Evolutionary conservation across 495 filamentous ascomycete species (phyloP).

Genomic region (Aspergillus campestris): DNA sequence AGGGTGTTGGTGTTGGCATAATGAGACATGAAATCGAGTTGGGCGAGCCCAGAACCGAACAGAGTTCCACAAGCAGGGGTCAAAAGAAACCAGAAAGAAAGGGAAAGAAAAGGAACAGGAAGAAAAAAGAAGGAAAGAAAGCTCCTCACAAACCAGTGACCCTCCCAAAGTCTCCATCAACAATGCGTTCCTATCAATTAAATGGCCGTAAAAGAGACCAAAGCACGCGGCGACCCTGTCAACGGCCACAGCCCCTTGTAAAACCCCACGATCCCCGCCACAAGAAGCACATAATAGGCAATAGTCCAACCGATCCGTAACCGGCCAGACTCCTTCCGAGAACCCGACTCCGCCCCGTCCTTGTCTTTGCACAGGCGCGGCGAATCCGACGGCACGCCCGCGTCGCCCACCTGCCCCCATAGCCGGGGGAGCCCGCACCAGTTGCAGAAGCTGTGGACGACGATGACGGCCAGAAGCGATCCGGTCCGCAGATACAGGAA

Average conservation of each 20-base stretch:
- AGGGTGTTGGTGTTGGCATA: too few species aligned
- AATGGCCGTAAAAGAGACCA: slow-evolving; percentile 16
- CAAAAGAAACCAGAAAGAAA: too few species aligned
- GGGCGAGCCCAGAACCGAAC: too few species aligned
- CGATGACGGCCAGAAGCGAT: slow-evolving; percentile 60
- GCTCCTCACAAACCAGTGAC: too few species aligned
- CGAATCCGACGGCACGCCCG: slow-evolving; percentile 17
- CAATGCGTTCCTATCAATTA: neutral
- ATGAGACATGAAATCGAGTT: too few species aligned
- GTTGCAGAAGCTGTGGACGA: slow-evolving; percentile 87
- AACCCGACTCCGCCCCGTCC: slow-evolving; percentile 25
- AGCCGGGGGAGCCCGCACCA: slow-evolving; percentile 81
- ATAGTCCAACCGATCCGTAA: slow-evolving; percentile 57
- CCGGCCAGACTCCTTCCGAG: slow-evolving; percentile 10
- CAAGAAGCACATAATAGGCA: slow-evolving; percentile 66
- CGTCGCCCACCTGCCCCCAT: slow-evolving; percentile 63
- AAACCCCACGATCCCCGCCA: slow-evolving; percentile 63
- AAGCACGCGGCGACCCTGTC: slow-evolving; percentile 49
- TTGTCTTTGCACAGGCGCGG: slow-evolving; percentile 30
- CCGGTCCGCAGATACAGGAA: slow-evolving; percentile 88
- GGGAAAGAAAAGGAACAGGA: too few species aligned
- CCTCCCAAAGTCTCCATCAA: too few species aligned
- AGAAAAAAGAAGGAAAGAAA: too few species aligned
- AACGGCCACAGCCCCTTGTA: slow-evolving; percentile 60
- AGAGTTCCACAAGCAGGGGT: too few species aligned